phyloP scores from a whole-genome alignment of 2,329 filamentous ascomycete genomes.

The Cryphonectria nitschkei region DNA sequence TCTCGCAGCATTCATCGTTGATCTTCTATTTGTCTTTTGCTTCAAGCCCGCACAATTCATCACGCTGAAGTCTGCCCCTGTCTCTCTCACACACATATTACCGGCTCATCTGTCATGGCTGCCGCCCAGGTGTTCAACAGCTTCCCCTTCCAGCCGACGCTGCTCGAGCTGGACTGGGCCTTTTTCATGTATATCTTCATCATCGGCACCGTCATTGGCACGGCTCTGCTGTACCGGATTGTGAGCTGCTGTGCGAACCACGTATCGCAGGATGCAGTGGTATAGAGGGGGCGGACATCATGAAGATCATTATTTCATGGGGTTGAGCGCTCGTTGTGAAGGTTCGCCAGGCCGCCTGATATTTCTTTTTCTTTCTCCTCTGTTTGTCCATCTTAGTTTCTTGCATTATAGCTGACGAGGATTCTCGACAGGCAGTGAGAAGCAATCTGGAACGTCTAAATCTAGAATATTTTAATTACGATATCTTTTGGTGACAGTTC shows the following conservation, averaged over 20 bases:
- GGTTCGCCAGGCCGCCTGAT: not conserved
- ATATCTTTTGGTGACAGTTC: not conserved
- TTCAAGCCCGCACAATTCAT: not conserved
- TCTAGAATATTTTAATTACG: not conserved
- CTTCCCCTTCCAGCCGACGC: slow-evolving; percentile 22
- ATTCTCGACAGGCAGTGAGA: not conserved
- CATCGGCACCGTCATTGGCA: slow-evolving; percentile 14
- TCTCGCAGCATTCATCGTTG: not conserved
- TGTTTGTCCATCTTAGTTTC: not conserved
- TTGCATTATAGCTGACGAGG: not conserved
- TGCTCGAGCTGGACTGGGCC: slow-evolving; percentile 23
- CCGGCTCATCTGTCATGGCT: slow-evolving; percentile 10
- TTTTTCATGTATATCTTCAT: slow-evolving; percentile 24
- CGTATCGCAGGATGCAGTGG: slow-evolving; percentile 7
- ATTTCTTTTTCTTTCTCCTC: not conserved
- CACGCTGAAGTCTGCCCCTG: not conserved
- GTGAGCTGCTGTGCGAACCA: slow-evolving; percentile 18
- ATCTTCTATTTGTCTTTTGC: not conserved
- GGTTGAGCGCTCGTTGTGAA: not conserved
- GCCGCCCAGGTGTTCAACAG: slow-evolving; percentile 17
- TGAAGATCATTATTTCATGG: not conserved
- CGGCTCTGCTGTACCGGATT: slow-evolving; percentile 14
- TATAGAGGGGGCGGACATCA: slow-evolving; percentile 2
- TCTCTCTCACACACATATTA: not conserved
- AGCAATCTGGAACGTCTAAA: not conserved